Conservation (phyloP, 2,329 filamentous ascomycete genomes). For the Diaporthe humulicola region DNA sequence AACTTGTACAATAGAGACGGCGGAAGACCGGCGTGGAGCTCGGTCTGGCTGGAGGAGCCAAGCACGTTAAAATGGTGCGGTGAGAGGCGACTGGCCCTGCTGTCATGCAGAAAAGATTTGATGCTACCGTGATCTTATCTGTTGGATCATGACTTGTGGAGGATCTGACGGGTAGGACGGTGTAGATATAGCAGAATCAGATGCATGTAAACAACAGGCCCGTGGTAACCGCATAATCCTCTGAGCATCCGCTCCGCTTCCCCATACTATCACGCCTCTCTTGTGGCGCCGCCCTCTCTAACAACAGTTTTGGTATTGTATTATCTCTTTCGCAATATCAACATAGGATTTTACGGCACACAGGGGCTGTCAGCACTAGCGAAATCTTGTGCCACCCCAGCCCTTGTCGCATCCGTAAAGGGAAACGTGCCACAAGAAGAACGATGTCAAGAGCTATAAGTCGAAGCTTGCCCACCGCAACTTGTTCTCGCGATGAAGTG, state of each 20-base stretch:
- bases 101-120: slow-evolving; percentile 15
- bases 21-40: slow-evolving; percentile 13
- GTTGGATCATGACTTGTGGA: slow-evolving; percentile 16
- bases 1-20: slow-evolving; percentile 35
- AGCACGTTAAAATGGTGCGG: neutral
- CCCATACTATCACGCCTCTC: neutral
- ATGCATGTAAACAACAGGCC: slow-evolving; percentile 27
- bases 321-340: neutral
- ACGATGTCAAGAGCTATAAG: neutral
- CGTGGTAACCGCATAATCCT: neutral
- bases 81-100: slow-evolving; percentile 3
- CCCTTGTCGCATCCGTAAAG: neutral
- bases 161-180: slow-evolving; percentile 14
- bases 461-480: neutral
- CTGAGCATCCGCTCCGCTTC: too few relatives aligned
- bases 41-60: slow-evolving; percentile 19
- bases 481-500: neutral
- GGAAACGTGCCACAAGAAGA: neutral
- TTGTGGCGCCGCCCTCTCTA: neutral
- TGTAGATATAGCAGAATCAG: slow-evolving; percentile 32
- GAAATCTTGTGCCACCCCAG: slow-evolving; percentile 4
- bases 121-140: slow-evolving; percentile 23
- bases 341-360: neutral
- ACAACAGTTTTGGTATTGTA: neutral
- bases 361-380: slow-evolving; percentile 5